These are phyloP conservation scores for Phytophthora citricola DNA, from an alignment of 352 stramenopile genomes.

Conservation along the genomic window DNA sequence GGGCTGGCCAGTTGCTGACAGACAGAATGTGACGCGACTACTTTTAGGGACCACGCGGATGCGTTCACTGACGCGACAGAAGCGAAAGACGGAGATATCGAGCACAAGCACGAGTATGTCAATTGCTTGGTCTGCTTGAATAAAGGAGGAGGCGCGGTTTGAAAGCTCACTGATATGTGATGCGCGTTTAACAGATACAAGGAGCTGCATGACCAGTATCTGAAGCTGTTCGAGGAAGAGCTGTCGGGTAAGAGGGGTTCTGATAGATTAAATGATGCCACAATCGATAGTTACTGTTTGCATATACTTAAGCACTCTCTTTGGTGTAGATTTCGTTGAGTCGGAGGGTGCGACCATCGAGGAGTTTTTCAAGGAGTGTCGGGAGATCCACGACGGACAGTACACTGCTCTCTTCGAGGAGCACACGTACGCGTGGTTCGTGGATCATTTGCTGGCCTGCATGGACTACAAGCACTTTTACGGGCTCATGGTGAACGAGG, in stretches of 20 bases:
- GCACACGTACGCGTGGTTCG: conserved; percentile 77
- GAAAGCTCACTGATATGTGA: background rate
- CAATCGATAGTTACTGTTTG: background rate
- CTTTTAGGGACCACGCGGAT: conserved; percentile 61
- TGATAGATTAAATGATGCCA: too few species aligned
- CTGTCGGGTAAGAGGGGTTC: conserved; percentile 46
- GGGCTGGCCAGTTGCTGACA: background rate
- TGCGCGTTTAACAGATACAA: conserved; percentile 57
- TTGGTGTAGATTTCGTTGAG: conserved; percentile 70
- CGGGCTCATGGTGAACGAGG: conserved; percentile 83
- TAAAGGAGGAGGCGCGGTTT: background rate
- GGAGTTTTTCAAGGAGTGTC: conserved; percentile 75
- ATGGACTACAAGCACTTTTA: conserved; percentile 89
- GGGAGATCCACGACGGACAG: conserved; percentile 65
- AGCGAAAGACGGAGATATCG: conserved; percentile 64
- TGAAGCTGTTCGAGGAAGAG: conserved; percentile 76
- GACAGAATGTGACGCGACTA: conserved; percentile 17
- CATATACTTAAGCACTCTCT: background rate
- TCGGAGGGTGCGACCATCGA: conserved; percentile 66
- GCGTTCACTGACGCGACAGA: conserved; percentile 71
- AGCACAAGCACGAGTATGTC: conserved; percentile 80
- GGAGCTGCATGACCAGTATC: conserved; percentile 75
- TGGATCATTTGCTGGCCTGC: conserved; percentile 76
- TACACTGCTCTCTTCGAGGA: conserved; percentile 75
- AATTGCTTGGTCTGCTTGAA: background rate